Evolutionary conservation across 768 basidiomycete genomes (phyloP), one percentile per base, ranked within the genome.

Genomic region (Rhizopogon salebrosus): DNA sequence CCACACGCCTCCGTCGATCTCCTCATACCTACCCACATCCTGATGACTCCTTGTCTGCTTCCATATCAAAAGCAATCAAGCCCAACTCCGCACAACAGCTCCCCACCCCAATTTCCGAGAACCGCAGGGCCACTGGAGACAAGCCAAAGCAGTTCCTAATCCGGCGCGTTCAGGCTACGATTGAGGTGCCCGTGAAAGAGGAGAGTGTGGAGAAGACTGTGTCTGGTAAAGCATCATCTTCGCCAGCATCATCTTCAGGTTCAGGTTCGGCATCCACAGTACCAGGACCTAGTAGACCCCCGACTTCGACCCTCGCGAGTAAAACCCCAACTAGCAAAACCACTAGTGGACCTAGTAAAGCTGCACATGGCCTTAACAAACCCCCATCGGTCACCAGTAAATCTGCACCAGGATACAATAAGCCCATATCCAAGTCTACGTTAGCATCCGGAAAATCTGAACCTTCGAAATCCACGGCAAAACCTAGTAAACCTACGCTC

Each of bases 181-280:
- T 79, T 6, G 74, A 87, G 18, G 70, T 87, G 1, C 72, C 77
- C 31, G 79, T 88, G 35, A 88, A 89, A 60, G 76, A 76, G 51
- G 85, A 88, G 64, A 82, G 80, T 3, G 71, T 70, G 1, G 72
- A 74, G 3, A 70, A 70, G n/a, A 75, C 75, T 6, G 68, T 27
- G n/a, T 10, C 54, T 8, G 52, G 49, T 23, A 7, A 7, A 16
- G 49, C 48, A 20, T 55, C 67, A 13, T 23, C 48, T n/a, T 55
- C 57, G 31, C 54, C 66, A 10, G 48, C 56, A 27, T 9, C 40
- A 4, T 36, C 58, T 9, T 55, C 60, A 7, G 49, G 53, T 26
- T 62, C 66, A 0, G 37, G 52, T 16, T 61, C 58, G 5, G 45
- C 41, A 18, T 48, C 50, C 6, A 46, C 51, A 22, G 8, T 29